Evolutionary conservation across 2,329 filamentous ascomycete genomes (phyloP), one percentile per base, ranked within the genome.

Genomic region (Colletotrichum sublineola): DNA sequence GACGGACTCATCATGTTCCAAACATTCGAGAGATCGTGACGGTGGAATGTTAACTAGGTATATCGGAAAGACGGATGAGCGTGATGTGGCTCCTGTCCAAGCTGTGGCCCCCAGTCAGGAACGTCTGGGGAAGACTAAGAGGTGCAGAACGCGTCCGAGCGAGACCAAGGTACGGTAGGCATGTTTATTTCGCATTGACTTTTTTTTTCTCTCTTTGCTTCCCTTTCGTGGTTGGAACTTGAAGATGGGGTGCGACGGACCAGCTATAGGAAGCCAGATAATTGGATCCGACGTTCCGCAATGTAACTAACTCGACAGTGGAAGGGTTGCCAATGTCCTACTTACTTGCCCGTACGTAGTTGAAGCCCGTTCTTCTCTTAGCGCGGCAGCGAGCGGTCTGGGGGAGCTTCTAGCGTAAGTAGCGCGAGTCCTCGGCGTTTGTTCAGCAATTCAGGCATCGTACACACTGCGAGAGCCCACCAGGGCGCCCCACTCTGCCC

Each of bases 61-160:
- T 58, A 7, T 24, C 9, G 53, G 3, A 46, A 38, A 38, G 55
- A 60, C 36, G 44, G 53, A 36, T 24, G 29, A 40, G 48, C 46
- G 38, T 67, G 63, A 71, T 63, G 58, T 67, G 33, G 12, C 44
- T 56, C 38, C 50, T 29, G 24, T 64, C 60, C 40, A 53, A 40
- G 15, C 36, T 42, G n/a, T 40, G 56, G 3, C 36, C 46, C 33
- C 29, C 33, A 53, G 62, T 44, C 58, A 55, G 36, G 48, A 50
- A 68, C 67, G n/a, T 56, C 63, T 61, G 68, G 68, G 62, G 68
- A 70, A 70, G 53, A 15, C 36, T 12, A 65, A 42, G 40, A 29
- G 15, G 52, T 6, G 31, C 18, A 42, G 60, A 65, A 65, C 40
- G 50, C 1, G 55, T 42, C 31, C 31, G 52, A 7, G n/a, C 56